These are phyloP conservation scores for Penicillium sp. DNA, from an alignment of 2,329 filamentous ascomycete species.

Conservation along the genomic window DNA sequence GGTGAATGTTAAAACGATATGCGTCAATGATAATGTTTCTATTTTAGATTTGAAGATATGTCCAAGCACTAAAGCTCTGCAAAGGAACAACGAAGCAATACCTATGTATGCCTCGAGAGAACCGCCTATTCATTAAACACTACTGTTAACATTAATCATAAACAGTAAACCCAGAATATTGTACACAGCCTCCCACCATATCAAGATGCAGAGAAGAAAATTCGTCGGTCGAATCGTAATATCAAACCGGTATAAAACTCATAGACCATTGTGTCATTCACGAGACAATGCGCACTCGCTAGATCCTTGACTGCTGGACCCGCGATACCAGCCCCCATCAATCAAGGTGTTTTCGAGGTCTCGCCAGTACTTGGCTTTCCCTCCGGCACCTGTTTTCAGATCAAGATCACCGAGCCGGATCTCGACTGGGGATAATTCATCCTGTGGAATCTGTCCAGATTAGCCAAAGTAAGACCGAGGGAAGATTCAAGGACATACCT, in stretches of 20 bases:
- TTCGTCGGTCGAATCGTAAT: neutral
- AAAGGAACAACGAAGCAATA: neutral
- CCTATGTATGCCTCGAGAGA: no score
- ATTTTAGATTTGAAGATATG: neutral
- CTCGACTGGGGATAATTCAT: conserved; percentile 32
- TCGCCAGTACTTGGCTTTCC: conserved; percentile 66
- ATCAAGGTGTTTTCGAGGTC: conserved; percentile 59
- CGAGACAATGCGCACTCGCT: conserved; percentile 32
- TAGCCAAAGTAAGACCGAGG: neutral
- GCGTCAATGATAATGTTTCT: neutral
- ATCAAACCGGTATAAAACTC: neutral
- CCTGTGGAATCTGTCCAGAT: conserved; percentile 30
- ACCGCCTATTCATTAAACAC: neutral
- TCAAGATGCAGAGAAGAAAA: neutral
- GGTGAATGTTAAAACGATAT: neutral
- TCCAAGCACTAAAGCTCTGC: neutral
- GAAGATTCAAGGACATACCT: conserved; percentile 40
- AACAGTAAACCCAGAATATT: neutral
- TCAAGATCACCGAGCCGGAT: conserved; percentile 69
- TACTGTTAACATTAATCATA: neutral
- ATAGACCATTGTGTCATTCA: neutral
- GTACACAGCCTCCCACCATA: neutral
- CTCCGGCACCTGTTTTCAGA: conserved; percentile 60
- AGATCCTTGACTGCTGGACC: conserved; percentile 30
- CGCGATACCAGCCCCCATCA: conserved; percentile 62